Evolutionary conservation across 306 rosid genomes (phyloP), one percentile per base, ranked within the genome.

Genomic region (Lathyrus sativus): DNA sequence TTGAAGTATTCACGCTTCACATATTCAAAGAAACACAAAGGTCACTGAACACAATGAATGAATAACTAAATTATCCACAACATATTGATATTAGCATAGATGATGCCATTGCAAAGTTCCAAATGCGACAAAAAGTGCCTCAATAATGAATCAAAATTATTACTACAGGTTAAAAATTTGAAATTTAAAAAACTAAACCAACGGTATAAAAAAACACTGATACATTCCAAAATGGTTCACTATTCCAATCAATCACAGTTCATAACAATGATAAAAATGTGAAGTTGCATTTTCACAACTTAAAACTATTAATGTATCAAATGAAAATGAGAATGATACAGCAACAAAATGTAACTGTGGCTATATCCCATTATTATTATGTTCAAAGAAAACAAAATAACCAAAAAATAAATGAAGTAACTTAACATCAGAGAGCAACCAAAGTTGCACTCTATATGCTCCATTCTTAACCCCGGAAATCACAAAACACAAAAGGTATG

Each of bases 401-500:
- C 50, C n/a, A 39, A 62, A 62, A 15, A 56, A 56, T 6, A 62
- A 39, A 15, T 60, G 48, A 62, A 41, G 35, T 62, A 39, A 62
- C 67, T 39, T 62, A 39, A 39, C 17, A 62, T 11, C 24, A 6
- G 22, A 53, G 59, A 6, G 67, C 56, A 64, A 64, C 69, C 55
- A 43, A 64, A 26, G 69, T 64, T 64, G 69, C 39, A 35, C 69
- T 43, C 24, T 43, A 24, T 22, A 42, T 62, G 68, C 26, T 22
- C 8, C 38, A 5, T 18, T 39, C 54, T 48, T 48, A 35, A n/a
- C 66, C 66, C 48, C 29, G 9, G 33, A 39, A 41, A 42, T 6
- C 51, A 6, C 50, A 62, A 9, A 31, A 42, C 15, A 22, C 46
- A 19, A 6, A 61, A 10, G 49, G 22, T 60, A 62, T 35, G 15